Base-by-base conservation (phyloP, 2,329 filamentous ascomycete species). In the Arthrobotrys conoides region DNA sequence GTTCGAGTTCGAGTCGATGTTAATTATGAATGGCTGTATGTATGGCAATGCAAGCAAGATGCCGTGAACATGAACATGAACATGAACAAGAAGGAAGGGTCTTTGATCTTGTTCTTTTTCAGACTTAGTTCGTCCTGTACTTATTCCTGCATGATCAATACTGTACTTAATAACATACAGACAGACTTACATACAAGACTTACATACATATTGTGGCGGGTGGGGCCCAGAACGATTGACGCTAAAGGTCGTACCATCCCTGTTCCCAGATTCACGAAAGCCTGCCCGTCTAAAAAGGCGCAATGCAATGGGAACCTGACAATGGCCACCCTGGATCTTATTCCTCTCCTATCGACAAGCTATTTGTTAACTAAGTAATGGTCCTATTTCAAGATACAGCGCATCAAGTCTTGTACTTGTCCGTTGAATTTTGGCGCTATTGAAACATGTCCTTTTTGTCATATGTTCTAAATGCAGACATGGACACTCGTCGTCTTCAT, bases 331-430 rank as follows among this genome's bases (percentile, higher is more conserved):
- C 57, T 44, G 57, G 57, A 61, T 44, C 57, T 61, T 41, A 66
- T 65, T 55, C n/a, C 33, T 51, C 46, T 33, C 59, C 69, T 22
- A 69, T 63, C 18, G 36, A 49, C 36, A 36, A 63, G 49, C 20
- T 53, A 24, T 30, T 6, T 30, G 27, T 30, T 30, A 30, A 30
- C 48, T 49, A 14, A 36, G n/a, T n/a, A 24, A 36, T 70, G 66
- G 67, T 71, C 72, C 73, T 77, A 71, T 77, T 77, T 77, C 59
- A 61, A 77, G 73, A 55, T 67, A 41, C 68, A 65, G 61, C 61
- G 44, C 44, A 65, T 65, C 61, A 65, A 14, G 38, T 65, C 59
- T 33, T 30, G 59, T 36, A 49, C 59, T 33, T 30, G 59, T 36
- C 49, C 46, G 4, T 44, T 33, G n/a, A 6, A 30, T 30, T 3